Conservation (phyloP, 2,329 filamentous ascomycete genomes). For the Colletotrichum truncatum region DNA sequence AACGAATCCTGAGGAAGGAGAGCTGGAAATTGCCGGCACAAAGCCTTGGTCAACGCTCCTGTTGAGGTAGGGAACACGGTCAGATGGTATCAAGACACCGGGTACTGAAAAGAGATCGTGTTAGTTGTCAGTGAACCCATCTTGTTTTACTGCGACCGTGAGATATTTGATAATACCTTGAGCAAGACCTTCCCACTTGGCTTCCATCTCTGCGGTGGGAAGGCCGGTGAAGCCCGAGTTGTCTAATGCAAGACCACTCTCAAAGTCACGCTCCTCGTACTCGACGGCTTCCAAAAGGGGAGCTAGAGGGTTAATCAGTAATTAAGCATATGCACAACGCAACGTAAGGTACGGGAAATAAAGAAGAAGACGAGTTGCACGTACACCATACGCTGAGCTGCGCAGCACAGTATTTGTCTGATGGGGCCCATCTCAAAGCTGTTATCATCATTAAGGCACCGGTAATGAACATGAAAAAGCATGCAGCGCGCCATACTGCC, state of each 20-base stretch:
- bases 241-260: background rate
- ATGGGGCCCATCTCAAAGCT: background rate
- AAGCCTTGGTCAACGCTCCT: slow-evolving; percentile 8
- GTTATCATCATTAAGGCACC: background rate
- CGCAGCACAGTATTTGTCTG: background rate
- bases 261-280: slow-evolving; percentile 1
- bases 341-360: background rate
- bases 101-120: background rate
- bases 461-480: background rate
- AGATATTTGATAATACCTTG: background rate
- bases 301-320: background rate
- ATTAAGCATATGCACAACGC: background rate
- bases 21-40: background rate
- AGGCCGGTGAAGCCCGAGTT: background rate
- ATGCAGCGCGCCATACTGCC: background rate
- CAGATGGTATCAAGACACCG: background rate
- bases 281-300: slow-evolving; percentile 2
- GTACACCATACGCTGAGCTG: slow-evolving; percentile 12
- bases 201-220: slow-evolving; percentile 10
- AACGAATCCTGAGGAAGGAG: background rate
- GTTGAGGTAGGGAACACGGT: background rate
- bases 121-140: background rate
- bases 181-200: background rate
- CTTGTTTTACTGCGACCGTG: background rate
- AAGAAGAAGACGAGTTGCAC: background rate